These are phyloP conservation scores for Acidomyces sp. DNA, from an alignment of 495 filamentous ascomycete genomes.

Conservation along the genomic window DNA sequence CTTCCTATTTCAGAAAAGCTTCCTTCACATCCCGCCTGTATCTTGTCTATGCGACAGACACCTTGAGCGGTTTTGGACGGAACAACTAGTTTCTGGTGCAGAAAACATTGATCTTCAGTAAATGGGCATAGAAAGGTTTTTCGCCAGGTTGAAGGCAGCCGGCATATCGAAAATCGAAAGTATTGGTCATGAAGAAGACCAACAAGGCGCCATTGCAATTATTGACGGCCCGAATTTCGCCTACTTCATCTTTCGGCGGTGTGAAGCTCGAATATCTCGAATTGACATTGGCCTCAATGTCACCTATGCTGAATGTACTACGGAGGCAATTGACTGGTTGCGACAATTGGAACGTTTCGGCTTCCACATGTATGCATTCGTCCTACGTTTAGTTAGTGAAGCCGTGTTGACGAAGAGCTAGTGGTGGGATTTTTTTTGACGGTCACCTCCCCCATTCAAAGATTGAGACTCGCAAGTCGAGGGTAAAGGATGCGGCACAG, in stretches of 20 bases:
- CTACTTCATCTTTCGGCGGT: neutral
- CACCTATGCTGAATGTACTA: slow-evolving; percentile 1
- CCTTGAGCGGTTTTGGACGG: too few species aligned
- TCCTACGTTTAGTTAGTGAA: too few species aligned
- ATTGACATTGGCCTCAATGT: neutral
- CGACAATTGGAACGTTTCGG: neutral
- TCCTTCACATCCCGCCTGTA: too few species aligned
- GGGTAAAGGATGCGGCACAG: slow-evolving; percentile 1
- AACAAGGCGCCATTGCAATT: slow-evolving; percentile 1
- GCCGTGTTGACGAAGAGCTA: too few species aligned
- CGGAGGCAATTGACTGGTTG: slow-evolving; percentile 2
- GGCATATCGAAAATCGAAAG: neutral
- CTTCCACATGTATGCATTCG: slow-evolving; percentile 4
- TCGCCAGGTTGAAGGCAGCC: neutral
- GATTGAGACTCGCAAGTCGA: neutral
- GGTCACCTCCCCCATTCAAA: slow-evolving; percentile 9
- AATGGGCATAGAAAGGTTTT: neutral
- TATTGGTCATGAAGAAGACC: neutral
- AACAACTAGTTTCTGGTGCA: too few species aligned
- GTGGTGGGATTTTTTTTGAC: too few species aligned
- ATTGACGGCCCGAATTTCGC: slow-evolving; percentile 12
- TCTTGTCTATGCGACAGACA: too few species aligned
- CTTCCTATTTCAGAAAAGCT: too few species aligned
- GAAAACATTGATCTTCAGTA: too few species aligned
- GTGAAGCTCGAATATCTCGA: neutral